Evolutionary conservation across 2,329 filamentous ascomycete species (phyloP), one percentile per base, ranked within the genome.

Genomic region (Fusarium sp.): DNA sequence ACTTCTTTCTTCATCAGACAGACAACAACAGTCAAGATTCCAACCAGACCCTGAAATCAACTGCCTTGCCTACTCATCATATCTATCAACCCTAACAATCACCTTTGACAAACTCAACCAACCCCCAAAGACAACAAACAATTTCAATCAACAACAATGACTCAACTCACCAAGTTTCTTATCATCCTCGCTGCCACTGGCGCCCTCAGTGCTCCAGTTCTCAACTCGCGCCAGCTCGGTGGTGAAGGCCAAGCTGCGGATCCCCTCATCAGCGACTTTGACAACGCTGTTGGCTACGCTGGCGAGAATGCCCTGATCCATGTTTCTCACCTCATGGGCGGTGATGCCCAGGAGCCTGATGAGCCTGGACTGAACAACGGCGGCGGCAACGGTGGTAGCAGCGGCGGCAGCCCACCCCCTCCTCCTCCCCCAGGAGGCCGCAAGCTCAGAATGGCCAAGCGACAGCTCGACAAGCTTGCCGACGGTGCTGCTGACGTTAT

Each of bases 401-500:
- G 52, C 6, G 6, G 52, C 6, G 16, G 12, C 28, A 14, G 8
- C 14, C 28, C 52, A 18, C 37, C 39, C 0, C 58, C 58, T 6
- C 58, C 58, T 0, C 57, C 52, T 2, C 26, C 43, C 6, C 52
- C 52, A 1, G 23, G 31, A 3, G 23, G 31, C 18, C 52, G 13
- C 3, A 55, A 37, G 48, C 12, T 10, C 18, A 51, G 13, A 3
- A 61, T 43, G 23, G n/a, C 30, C 6, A 61, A 61, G 43, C 37
- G 58, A n/a, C 58, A 61, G 34, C 26, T n/a, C 6, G 58, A 61
- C 4, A 61, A 61, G n/a, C 19, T 51, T 3, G n/a, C 58, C 16
- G 14, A 43, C 9, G 43, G 58, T 4, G 16, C 2, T 0, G 28
- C 54, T 16, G 23, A 10, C 4, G 28, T 59, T 21, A 7, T 18